Percentiles rank a stretch among this genome's conserved stretches.
phyloP scores from a whole-genome alignment of 306 rosid genomes.

The Quercus parvula region DNA sequence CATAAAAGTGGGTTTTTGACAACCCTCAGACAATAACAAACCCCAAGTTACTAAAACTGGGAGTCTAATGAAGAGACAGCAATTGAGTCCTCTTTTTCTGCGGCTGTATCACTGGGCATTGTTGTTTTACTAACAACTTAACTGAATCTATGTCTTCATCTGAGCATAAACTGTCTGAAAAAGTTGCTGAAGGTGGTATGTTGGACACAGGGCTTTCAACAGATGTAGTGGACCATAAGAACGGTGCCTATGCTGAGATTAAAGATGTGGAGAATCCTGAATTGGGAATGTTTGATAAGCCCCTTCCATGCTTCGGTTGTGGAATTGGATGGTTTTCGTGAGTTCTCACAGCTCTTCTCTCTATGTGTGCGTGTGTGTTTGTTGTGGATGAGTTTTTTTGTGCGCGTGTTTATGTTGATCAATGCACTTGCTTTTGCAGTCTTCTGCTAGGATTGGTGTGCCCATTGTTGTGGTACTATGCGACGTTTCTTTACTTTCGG shows the following conservation, averaged over 20 bases:
- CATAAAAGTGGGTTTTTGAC: too few relatives aligned
- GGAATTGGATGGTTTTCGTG: conserved; percentile 66
- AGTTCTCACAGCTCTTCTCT: conserved; percentile 23
- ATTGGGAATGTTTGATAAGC: conserved; percentile 53
- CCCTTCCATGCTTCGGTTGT: conserved; percentile 58
- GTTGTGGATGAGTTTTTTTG: neutral
- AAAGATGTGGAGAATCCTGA: conserved; percentile 30
- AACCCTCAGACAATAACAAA: neutral
- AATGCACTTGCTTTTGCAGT: conserved; percentile 33
- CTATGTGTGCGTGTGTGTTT: neutral
- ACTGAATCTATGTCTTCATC: neutral
- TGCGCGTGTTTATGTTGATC: neutral
- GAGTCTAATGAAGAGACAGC: neutral
- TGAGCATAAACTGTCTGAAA: neutral
- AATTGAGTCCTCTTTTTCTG: neutral
- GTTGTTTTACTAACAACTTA: neutral
- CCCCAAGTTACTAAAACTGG: neutral
- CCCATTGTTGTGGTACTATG: conserved; percentile 86
- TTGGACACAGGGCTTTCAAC: conserved; percentile 35
- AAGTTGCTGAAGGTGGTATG: conserved; percentile 28
- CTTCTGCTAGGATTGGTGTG: conserved; percentile 75
- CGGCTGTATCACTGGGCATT: neutral
- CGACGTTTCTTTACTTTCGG: conserved; percentile 73
- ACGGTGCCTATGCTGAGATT: conserved; percentile 26
- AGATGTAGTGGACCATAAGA: conserved; percentile 29